phyloP scores from a whole-genome alignment of 305 asterid species.

The Plantago rigida region DNA sequence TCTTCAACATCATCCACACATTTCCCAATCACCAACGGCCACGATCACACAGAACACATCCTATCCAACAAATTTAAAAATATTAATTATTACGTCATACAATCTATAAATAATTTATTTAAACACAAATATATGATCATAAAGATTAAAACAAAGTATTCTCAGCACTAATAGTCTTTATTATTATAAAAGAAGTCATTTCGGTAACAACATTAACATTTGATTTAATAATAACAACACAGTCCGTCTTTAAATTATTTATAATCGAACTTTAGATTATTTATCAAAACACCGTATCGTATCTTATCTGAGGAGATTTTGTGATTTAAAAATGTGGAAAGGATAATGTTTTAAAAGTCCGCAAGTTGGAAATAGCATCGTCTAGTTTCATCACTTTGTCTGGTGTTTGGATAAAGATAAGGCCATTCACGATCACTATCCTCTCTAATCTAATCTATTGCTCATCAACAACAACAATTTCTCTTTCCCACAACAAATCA shows the following conservation, averaged over 20 bases:
- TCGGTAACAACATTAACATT: too few relatives aligned
- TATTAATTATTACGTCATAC: too few relatives aligned
- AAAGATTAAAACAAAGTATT: too few relatives aligned
- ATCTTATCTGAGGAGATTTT: too few relatives aligned
- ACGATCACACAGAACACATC: not conserved
- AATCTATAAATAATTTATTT: too few relatives aligned
- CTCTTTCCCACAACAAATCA: not conserved
- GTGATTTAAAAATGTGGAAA: constrained; percentile 3
- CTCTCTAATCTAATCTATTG: not conserved
- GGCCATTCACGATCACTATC: constrained; percentile 22
- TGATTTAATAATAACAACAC: too few relatives aligned
- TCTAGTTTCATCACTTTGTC: constrained; percentile 10
- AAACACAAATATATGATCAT: too few relatives aligned
- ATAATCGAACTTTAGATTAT: too few relatives aligned
- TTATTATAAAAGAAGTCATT: too few relatives aligned
- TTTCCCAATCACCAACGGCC: not conserved
- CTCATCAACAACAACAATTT: not conserved
- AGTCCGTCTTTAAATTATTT: too few relatives aligned
- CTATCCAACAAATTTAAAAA: not conserved
- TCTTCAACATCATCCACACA: not conserved
- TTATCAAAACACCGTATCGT: too few relatives aligned
- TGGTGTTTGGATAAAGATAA: constrained; percentile 34
- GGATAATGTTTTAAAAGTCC: constrained; percentile 25
- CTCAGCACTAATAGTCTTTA: too few relatives aligned
- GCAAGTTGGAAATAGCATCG: constrained; percentile 10